A percentile compares a stretch with the other conserved stretches of the same genome.
Evolutionary conservation across 2,329 filamentous ascomycete genomes (phyloP).

Genomic region (Aspergillus brunneoviolaceus): DNA sequence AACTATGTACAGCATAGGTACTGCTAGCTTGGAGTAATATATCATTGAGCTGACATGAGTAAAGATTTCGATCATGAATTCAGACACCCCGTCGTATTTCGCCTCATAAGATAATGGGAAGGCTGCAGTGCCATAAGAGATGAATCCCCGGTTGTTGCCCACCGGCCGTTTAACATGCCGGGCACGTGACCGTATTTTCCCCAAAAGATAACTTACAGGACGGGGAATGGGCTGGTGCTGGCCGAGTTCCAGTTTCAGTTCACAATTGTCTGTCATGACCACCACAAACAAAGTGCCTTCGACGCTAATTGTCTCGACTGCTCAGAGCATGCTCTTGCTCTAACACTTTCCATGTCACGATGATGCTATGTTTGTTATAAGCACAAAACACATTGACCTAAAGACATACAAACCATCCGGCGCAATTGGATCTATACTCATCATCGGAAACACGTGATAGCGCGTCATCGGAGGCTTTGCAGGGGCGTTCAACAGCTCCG

Average conservation of each 20-base stretch:
- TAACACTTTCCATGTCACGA: background rate
- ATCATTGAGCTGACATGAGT: background rate
- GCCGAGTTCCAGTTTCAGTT: background rate
- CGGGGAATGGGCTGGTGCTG: background rate
- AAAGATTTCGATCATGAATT: background rate
- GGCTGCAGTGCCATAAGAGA: background rate
- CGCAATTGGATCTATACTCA: constrained; percentile 1
- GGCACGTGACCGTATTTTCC: background rate
- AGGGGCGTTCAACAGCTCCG: background rate
- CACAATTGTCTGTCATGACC: background rate
- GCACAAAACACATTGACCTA: background rate
- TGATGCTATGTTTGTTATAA: background rate
- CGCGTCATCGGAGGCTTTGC: constrained; percentile 18
- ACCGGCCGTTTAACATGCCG: background rate
- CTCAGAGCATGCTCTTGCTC: background rate
- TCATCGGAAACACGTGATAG: constrained; percentile 26
- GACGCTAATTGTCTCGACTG: background rate
- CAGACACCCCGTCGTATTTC: background rate
- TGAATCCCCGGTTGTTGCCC: background rate
- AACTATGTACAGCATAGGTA: background rate
- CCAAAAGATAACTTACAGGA: background rate
- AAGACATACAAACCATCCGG: background rate
- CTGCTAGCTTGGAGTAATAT: background rate
- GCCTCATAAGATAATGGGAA: background rate
- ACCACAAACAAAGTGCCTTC: background rate